Conservation (phyloP, 31 red algal genomes). For the Odonthalia washingtoniensis region DNA sequence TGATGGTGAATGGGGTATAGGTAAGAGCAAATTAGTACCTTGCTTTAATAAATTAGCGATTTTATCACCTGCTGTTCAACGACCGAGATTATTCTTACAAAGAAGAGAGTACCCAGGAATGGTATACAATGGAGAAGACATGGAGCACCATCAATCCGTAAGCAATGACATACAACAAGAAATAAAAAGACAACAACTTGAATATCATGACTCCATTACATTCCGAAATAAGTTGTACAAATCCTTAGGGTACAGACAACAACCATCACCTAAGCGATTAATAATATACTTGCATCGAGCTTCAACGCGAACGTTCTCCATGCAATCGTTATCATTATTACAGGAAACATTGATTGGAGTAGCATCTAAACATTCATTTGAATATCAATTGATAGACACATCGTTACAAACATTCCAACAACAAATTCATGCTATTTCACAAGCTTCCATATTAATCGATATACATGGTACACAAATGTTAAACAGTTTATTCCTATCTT, state of each 20-base stretch:
- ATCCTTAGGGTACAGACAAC: neutral
- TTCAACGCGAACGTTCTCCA: constrained; percentile 43
- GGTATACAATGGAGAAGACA: neutral
- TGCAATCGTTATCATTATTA: constrained; percentile 13
- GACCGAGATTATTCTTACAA: constrained; percentile 34
- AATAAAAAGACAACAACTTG: too few relatives aligned
- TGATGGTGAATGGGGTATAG: constrained; percentile 30
- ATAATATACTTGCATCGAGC: constrained; percentile 65
- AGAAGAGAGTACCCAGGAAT: constrained; percentile 45
- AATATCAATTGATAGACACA: constrained; percentile 38
- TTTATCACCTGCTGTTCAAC: neutral
- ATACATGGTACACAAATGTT: constrained; percentile 84
- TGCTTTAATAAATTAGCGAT: constrained; percentile 55
- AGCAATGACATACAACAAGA: too few relatives aligned
- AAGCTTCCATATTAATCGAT: constrained; percentile 61
- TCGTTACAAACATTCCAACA: constrained; percentile 55
- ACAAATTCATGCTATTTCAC: constrained; percentile 48
- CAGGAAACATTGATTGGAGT: constrained; percentile 20
- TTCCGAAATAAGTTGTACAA: constrained; percentile 41
- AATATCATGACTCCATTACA: constrained; percentile 28
- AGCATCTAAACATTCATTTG: neutral
- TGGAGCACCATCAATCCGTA: too few relatives aligned
- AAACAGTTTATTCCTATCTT: constrained; percentile 55
- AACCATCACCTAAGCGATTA: neutral
- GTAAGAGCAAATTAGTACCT: constrained; percentile 27